Percentiles rank a stretch among this genome's conserved stretches.
These are phyloP conservation scores for Chrysoporthe cubensis DNA, from an alignment of 2,329 filamentous ascomycete genomes.

Conservation along the genomic window DNA sequence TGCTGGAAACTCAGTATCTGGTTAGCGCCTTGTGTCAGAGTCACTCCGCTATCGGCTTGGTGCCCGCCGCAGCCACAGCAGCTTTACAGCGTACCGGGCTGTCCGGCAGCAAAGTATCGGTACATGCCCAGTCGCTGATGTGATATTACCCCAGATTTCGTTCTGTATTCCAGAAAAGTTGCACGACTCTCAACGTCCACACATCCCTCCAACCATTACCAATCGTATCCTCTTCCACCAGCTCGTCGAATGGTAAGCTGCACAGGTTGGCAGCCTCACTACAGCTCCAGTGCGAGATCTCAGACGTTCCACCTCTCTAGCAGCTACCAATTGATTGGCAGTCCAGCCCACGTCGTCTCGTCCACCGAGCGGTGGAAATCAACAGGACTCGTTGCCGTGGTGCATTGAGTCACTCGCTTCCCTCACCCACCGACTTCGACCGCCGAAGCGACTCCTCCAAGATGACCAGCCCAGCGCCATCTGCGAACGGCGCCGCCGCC, in stretches of 20 bases:
- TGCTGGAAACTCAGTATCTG: not conserved
- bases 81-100: not conserved
- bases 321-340: not conserved
- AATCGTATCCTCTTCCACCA: not conserved
- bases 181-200: not conserved
- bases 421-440: not conserved
- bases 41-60: constrained; percentile 5
- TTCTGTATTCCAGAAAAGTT: constrained; percentile 8
- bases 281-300: not conserved
- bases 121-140: not conserved
- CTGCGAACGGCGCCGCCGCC: constrained; percentile 19
- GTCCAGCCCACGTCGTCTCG: not conserved
- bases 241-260: not conserved
- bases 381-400: not conserved
- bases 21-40: not conserved
- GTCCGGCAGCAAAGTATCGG: constrained; percentile 5
- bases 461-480: constrained; percentile 22
- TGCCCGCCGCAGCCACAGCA: not conserved
- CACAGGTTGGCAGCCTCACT: not conserved
- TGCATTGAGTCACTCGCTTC: not conserved
- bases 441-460: not conserved
- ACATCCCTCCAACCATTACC: not conserved
- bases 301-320: not conserved
- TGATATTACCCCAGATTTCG: constrained; percentile 7
- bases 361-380: not conserved